These are phyloP conservation scores for Punica granatum DNA, from an alignment of 345 rosid species.

Conservation along the genomic window DNA sequence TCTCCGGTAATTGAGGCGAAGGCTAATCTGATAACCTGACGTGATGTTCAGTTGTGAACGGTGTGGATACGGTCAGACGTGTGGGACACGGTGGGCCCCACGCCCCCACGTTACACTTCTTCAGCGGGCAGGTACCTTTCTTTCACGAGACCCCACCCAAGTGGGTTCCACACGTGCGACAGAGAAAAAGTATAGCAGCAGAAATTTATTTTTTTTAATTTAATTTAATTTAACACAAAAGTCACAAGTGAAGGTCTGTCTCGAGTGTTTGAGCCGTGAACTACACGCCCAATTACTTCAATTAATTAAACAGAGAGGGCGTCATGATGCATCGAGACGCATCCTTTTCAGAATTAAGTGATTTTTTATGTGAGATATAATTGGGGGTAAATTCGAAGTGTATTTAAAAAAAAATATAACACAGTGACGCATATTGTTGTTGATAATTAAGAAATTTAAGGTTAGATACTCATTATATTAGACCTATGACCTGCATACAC, in stretches of 20 bases:
- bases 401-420: too few relatives aligned
- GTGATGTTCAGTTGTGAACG: conserved; percentile 24
- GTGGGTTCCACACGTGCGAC: conserved; percentile 24
- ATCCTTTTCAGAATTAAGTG: too few relatives aligned
- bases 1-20: conserved; percentile 10
- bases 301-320: not conserved
- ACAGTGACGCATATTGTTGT: too few relatives aligned
- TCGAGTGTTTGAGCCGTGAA: not conserved
- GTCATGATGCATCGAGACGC: too few relatives aligned
- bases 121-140: not conserved
- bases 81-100: not conserved
- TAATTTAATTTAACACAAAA: too few relatives aligned
- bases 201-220: not conserved
- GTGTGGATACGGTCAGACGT: conserved; percentile 15
- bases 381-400: too few relatives aligned
- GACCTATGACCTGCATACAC: too few relatives aligned
- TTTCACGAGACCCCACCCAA: not conserved
- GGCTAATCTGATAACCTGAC: conserved; percentile 6
- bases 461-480: too few relatives aligned
- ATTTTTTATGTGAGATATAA: too few relatives aligned
- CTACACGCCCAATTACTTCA: not conserved
- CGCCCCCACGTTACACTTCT: conserved; percentile 2
- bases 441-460: too few relatives aligned
- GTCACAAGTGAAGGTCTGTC: not conserved
- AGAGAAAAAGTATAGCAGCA: not conserved